These are phyloP conservation scores for Prosopis cineraria DNA, from an alignment of 306 rosid species.

Conservation along the genomic window DNA sequence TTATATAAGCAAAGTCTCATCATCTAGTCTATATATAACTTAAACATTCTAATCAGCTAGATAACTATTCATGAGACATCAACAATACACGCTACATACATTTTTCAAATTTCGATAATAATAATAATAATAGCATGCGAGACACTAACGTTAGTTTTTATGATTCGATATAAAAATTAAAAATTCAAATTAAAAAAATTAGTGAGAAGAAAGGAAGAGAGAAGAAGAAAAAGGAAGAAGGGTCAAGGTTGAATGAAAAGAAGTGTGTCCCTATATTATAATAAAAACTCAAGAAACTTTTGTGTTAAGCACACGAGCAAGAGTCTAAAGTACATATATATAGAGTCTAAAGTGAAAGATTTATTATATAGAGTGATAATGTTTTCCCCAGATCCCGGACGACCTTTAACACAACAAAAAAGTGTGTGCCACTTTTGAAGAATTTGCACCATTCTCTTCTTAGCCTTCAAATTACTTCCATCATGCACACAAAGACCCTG, in stretches of 20 bases:
- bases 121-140: no score
- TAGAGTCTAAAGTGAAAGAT: not conserved
- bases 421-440: constrained; percentile 63
- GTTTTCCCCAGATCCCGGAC: constrained; percentile 81
- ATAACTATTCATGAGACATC: no score
- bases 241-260: not conserved
- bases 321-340: not conserved
- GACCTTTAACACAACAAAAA: constrained; percentile 58
- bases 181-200: no score
- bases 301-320: constrained; percentile 29
- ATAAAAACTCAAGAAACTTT: not conserved
- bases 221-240: no score
- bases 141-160: no score
- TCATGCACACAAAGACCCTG: not conserved
- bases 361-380: not conserved
- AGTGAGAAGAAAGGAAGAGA: no score
- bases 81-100: no score
- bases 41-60: no score
- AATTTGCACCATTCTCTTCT: constrained; percentile 67
- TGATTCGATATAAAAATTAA: no score
- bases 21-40: no score
- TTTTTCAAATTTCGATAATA: no score
- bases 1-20: no score
- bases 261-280: not conserved
- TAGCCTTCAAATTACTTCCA: not conserved